Evolutionary conservation across 441 rosid genomes (phyloP).

Genomic region (Metrosideros polymorpha): DNA sequence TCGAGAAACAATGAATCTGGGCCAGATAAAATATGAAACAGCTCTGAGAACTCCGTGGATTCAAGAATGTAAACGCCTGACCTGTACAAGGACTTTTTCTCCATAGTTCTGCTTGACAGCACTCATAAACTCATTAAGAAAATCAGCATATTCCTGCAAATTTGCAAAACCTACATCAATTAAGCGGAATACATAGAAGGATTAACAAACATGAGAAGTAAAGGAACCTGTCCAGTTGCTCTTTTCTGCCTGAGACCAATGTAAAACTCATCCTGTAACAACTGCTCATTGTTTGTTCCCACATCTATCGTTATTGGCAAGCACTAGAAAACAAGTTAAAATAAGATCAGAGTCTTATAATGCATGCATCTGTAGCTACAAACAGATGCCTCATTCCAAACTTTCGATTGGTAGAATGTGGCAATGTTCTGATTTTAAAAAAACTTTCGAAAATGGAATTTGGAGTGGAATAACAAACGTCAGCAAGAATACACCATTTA

Average conservation of each 20-base stretch:
- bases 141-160: constrained; percentile 14
- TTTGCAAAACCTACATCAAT: not conserved
- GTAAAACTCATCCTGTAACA: constrained; percentile 16
- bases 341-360: not conserved
- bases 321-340: constrained; percentile 1
- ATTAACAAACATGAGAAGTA: not conserved
- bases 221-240: constrained; percentile 13
- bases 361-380: not conserved
- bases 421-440: not conserved
- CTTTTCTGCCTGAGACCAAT: constrained; percentile 17
- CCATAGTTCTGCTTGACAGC: not conserved
- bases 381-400: not conserved
- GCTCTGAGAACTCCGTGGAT: not conserved
- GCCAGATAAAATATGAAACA: not conserved
- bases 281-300: constrained; percentile 17
- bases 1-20: not conserved
- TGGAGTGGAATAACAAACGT: not conserved
- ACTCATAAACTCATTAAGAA: constrained; percentile 6
- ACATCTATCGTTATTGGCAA: constrained; percentile 16
- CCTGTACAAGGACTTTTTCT: not conserved
- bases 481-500: not conserved
- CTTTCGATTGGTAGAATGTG: not conserved
- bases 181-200: not conserved
- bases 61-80: not conserved
- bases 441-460: not conserved